Base-by-base conservation (phyloP, 83 land plant species). In the Larix sibirica region DNA sequence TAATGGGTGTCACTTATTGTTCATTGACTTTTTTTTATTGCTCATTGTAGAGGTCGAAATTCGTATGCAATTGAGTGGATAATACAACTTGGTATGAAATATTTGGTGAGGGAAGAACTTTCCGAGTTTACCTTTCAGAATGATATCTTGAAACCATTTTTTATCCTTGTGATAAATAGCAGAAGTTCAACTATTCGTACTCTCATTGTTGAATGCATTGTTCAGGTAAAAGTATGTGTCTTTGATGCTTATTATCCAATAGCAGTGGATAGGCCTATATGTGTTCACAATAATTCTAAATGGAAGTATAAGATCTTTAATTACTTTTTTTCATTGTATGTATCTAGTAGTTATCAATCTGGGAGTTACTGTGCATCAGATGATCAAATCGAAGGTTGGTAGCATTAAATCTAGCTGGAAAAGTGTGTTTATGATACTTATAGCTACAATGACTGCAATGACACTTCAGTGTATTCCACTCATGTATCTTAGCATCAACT, bases 401-500 rank as follows among this genome's bases (percentile, higher is more conserved):
- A 96, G 90, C 91, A 96, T 96, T 68, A 96, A 96, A 82, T 97
- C 98, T 42, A 98, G 99, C 2, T 97, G 98, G 97, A 85, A 87
- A 18, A 96, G 97, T 86, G 98, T 97, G 63, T 97, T 97, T 82
- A 96, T 97, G 99, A 92, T 96, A 71, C 96, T 97, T 83, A 96
- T 93, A 64, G 91, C 98, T 42, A 96, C 98, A 77, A 33, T 33
- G 36, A 33, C 2, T 33, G 36, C 36, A 33, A 33, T 33, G 36
- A 28, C 36, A 1, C 36, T 33, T 33, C 36, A 33, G 3, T 33
- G 36, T 33, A 33, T 33, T 33, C 36, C 36, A 33, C 36, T 33
- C 36, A 33, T 33, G 36, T 33, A 33, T 33, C 36, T 33, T 33
- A 33, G 3, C 36, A 33, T 33, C 0, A 33, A 33, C 36, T 0